Evolutionary conservation across 768 basidiomycete species (phyloP).

Genomic region (Cyclocybe cylindracea): DNA sequence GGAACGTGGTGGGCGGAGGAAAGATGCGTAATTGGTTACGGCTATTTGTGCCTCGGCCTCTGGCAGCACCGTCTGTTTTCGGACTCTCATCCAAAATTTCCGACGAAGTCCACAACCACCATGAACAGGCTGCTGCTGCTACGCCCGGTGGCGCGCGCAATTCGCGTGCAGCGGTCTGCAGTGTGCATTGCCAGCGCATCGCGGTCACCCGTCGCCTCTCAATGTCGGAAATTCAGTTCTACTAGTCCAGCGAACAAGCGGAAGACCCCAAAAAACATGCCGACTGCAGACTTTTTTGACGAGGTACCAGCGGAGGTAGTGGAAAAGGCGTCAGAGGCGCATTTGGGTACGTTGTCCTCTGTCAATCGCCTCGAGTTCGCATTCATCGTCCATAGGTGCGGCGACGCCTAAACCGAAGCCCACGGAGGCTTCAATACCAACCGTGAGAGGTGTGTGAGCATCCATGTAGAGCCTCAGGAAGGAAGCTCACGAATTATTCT

Average conservation of each 20-base stretch:
- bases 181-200: constrained; percentile 5
- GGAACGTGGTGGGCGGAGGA: background rate
- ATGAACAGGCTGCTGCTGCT: constrained; percentile 25
- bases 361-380: background rate
- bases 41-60: constrained; percentile 7
- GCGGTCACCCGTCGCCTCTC: constrained; percentile 11
- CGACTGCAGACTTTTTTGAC: constrained; percentile 15
- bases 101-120: constrained; percentile 6
- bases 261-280: constrained; percentile 9
- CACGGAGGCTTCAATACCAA: too few species aligned
- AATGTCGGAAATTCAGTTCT: constrained; percentile 17
- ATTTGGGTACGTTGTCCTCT: background rate
- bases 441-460: too few species aligned
- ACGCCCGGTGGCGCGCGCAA: constrained; percentile 27
- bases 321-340: background rate
- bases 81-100: constrained; percentile 17
- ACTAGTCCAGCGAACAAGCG: constrained; percentile 14
- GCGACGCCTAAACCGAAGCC: background rate
- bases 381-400: background rate
- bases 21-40: background rate
- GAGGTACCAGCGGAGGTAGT: constrained; percentile 1
- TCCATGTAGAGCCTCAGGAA: too few species aligned
- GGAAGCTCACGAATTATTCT: too few species aligned
- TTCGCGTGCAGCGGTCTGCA: constrained; percentile 24
- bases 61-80: constrained; percentile 5